phyloP scores from a whole-genome alignment of 2,329 filamentous ascomycete genomes.

The Fusarium dlaminii region DNA sequence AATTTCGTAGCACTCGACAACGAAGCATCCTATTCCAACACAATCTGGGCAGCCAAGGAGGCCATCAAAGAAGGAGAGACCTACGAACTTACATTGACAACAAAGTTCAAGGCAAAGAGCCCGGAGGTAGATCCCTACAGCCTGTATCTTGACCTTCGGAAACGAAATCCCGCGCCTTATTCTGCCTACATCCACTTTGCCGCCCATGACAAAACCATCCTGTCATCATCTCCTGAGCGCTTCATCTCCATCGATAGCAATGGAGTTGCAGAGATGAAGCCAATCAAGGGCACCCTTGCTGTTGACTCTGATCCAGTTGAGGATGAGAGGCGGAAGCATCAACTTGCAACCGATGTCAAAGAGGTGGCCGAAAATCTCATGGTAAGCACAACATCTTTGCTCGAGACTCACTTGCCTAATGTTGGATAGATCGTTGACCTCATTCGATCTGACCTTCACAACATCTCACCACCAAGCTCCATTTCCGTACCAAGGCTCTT shows the following conservation, averaged over 20 bases:
- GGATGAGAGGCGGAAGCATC: background rate
- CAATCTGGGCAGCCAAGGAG: background rate
- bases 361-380: background rate
- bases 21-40: background rate
- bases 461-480: background rate
- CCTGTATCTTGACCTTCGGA: background rate
- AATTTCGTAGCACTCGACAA: background rate
- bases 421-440: background rate
- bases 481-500: background rate
- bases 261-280: background rate
- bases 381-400: rapidly evolving
- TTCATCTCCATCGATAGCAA: background rate
- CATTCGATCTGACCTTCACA: background rate
- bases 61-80: background rate
- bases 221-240: background rate
- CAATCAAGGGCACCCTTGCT: background rate
- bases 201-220: background rate
- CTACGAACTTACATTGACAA: background rate
- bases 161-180: background rate
- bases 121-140: background rate
- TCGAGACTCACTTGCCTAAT: background rate
- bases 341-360: background rate
- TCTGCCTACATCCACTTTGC: background rate
- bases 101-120: background rate
- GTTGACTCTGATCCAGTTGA: background rate